phyloP scores from a whole-genome alignment of 2,329 filamentous ascomycete genomes.

The Penicillium occitanis region DNA sequence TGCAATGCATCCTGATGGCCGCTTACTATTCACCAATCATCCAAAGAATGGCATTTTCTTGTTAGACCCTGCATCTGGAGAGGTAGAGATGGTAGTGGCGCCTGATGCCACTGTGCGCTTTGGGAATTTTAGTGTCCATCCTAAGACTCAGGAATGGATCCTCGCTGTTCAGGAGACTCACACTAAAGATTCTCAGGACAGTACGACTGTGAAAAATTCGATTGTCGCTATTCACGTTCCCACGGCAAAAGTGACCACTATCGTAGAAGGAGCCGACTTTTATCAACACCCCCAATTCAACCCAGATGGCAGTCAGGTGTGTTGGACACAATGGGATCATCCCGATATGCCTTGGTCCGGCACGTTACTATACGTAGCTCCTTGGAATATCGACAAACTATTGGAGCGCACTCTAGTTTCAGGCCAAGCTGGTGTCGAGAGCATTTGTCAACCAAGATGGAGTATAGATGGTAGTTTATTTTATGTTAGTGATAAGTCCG shows the following conservation, averaged over 20 bases:
- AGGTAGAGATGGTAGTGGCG: conserved; percentile 33
- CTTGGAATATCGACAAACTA: conserved; percentile 43
- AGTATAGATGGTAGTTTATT: conserved; percentile 50
- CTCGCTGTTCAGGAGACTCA: conserved; percentile 46
- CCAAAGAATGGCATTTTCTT: conserved; percentile 46
- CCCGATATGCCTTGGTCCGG: conserved; percentile 55
- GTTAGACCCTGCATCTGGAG: conserved; percentile 41
- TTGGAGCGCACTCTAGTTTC: conserved; percentile 40
- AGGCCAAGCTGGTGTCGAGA: conserved; percentile 43
- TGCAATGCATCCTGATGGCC: conserved; percentile 39
- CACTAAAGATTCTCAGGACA: background rate
- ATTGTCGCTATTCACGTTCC: conserved; percentile 28
- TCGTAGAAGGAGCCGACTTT: conserved; percentile 53
- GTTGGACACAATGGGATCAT: conserved; percentile 59
- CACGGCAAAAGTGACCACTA: conserved; percentile 32
- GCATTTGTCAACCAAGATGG: conserved; percentile 55
- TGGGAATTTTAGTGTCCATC: conserved; percentile 50
- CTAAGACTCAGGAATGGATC: conserved; percentile 41
- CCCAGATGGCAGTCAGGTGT: conserved; percentile 47
- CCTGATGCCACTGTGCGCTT: conserved; percentile 42
- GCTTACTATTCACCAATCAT: conserved; percentile 50
- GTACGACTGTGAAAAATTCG: conserved; percentile 23
- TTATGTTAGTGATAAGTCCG: conserved; percentile 50
- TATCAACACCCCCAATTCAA: conserved; percentile 55
- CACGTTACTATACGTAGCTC: conserved; percentile 47